Conservation (phyloP, 805 yeast genomes). For the Pichia gijzeniarum region DNA sequence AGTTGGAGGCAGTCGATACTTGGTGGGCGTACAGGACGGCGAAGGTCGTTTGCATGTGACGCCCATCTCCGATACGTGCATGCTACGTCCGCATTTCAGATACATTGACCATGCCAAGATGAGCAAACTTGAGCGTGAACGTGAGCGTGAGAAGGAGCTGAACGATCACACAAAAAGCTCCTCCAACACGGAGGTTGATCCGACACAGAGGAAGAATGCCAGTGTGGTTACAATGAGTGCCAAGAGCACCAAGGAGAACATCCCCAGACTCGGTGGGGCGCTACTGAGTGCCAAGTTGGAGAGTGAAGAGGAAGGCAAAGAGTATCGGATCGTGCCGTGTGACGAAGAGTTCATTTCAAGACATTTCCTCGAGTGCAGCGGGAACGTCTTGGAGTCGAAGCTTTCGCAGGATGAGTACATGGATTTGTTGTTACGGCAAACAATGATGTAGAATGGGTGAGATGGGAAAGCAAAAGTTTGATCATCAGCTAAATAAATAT, state of each 20-base stretch:
- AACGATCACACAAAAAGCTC: slow-evolving; percentile 29
- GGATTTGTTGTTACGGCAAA: slow-evolving; percentile 23
- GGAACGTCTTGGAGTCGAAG: slow-evolving; percentile 16
- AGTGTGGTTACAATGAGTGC: slow-evolving; percentile 76
- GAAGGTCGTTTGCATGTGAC: slow-evolving; percentile 48
- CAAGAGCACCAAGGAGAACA: slow-evolving; percentile 51
- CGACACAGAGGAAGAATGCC: slow-evolving; percentile 36
- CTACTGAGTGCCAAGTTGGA: slow-evolving; percentile 54
- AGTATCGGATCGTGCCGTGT: slow-evolving; percentile 12
- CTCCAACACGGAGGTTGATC: slow-evolving; percentile 45
- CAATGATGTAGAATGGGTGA: slow-evolving; percentile 3
- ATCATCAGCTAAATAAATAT: neutral
- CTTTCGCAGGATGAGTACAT: slow-evolving; percentile 30
- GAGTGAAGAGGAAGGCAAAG: slow-evolving; percentile 49
- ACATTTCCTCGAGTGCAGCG: slow-evolving; percentile 9
- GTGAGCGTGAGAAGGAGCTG: slow-evolving; percentile 33
- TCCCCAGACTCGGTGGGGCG: slow-evolving; percentile 63
- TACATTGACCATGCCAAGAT: slow-evolving; percentile 55
- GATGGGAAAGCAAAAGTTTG: neutral
- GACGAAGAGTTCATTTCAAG: slow-evolving; percentile 5
- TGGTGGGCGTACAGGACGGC: slow-evolving; percentile 30
- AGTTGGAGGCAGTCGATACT: slow-evolving; percentile 28
- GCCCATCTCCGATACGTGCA: slow-evolving; percentile 63
- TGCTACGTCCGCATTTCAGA: slow-evolving; percentile 74
- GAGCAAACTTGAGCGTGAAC: slow-evolving; percentile 35